These are phyloP conservation scores for Ophiostoma sp. DNA, from an alignment of 2,329 filamentous ascomycete genomes.

Conservation along the genomic window DNA sequence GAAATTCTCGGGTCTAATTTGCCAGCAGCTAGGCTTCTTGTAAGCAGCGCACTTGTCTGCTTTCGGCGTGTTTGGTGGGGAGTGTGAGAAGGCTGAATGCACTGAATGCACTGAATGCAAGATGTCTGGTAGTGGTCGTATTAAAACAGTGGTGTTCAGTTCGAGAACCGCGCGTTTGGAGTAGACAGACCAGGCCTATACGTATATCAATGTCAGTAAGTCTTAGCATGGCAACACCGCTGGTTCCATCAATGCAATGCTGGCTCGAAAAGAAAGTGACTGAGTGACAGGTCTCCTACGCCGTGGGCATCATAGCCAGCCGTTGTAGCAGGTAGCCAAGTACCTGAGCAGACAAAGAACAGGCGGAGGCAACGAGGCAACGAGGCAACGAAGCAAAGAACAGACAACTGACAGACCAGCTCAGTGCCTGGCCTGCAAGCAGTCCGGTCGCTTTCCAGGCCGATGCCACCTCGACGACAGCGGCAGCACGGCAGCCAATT, in stretches of 20 bases:
- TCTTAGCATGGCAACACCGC: background rate
- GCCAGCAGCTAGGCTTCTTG: background rate
- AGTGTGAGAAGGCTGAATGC: constrained; percentile 12
- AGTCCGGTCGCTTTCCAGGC: background rate
- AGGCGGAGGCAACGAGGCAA: no score
- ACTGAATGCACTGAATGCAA: constrained; percentile 4
- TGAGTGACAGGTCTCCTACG: background rate
- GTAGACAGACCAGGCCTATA: background rate
- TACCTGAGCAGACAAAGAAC: background rate
- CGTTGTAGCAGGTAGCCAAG: background rate
- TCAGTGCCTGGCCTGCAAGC: background rate
- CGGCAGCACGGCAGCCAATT: background rate
- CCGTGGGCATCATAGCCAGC: background rate
- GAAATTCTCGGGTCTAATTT: constrained; percentile 19
- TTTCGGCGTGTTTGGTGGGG: constrained; percentile 20
- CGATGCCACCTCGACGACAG: background rate
- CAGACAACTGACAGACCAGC: background rate
- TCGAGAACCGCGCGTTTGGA: background rate
- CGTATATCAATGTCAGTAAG: background rate
- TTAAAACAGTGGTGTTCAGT: background rate
- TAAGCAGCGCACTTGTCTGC: constrained; percentile 16
- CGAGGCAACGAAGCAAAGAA: background rate
- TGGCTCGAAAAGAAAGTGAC: background rate
- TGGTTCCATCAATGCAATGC: background rate
- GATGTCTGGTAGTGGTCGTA: background rate